These are phyloP conservation scores for Tylopilus felleus DNA, from an alignment of 768 basidiomycete species.

Conservation along the genomic window DNA sequence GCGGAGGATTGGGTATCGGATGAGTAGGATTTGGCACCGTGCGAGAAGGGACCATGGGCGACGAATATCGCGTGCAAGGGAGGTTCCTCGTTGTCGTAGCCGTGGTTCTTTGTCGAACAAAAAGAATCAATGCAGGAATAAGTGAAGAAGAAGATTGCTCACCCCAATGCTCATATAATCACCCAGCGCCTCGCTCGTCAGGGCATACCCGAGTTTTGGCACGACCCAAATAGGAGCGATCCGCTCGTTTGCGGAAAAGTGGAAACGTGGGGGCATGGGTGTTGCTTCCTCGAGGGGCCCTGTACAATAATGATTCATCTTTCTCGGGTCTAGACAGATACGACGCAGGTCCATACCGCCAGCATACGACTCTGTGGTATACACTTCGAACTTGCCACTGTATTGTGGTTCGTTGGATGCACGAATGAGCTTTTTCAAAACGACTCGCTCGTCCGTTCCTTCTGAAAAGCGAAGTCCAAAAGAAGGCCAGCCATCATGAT, in stretches of 20 bases:
- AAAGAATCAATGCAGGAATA: neutral
- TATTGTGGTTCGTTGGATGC: slow-evolving; percentile 45
- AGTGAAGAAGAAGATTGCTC: slow-evolving; percentile 28
- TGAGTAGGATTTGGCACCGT: slow-evolving; percentile 54
- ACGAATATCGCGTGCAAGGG: slow-evolving; percentile 91
- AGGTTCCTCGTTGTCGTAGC: slow-evolving; percentile 76
- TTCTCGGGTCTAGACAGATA: neutral
- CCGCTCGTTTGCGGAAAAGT: slow-evolving; percentile 69
- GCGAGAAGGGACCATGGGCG: slow-evolving; percentile 85
- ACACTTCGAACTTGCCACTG: slow-evolving; percentile 62
- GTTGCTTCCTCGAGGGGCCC: slow-evolving; percentile 13
- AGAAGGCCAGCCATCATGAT: slow-evolving; percentile 86
- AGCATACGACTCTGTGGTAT: slow-evolving; percentile 22
- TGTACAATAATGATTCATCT: neutral
- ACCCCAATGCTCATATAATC: slow-evolving; percentile 72
- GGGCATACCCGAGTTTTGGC: slow-evolving; percentile 74
- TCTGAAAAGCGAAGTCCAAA: slow-evolving; percentile 77
- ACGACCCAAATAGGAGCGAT: slow-evolving; percentile 88
- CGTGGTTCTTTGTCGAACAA: slow-evolving; percentile 61
- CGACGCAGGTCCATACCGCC: slow-evolving; percentile 11
- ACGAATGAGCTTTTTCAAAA: slow-evolving; percentile 50
- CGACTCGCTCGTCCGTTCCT: slow-evolving; percentile 52
- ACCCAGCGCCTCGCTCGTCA: slow-evolving; percentile 65
- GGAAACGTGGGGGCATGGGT: slow-evolving; percentile 73
- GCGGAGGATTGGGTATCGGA: slow-evolving; percentile 9